These are phyloP conservation scores for Alternaria tenuissima DNA, from an alignment of 2,329 filamentous ascomycete genomes.

Conservation along the genomic window DNA sequence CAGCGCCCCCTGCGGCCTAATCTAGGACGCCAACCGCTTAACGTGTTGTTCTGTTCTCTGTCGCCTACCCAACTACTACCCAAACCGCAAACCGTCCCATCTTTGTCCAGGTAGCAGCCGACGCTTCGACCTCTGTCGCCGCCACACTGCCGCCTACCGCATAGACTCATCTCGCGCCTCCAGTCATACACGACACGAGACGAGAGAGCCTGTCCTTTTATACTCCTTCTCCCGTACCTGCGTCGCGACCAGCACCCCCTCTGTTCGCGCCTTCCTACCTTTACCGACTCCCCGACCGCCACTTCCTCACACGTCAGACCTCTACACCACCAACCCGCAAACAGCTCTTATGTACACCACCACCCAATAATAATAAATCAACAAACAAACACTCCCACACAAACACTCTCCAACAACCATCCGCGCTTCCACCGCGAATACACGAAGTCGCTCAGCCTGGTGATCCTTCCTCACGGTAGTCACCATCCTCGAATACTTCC, in stretches of 20 bases:
- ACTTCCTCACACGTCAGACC: slow-evolving; percentile 41
- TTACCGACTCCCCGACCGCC: slow-evolving; percentile 37
- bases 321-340: slow-evolving; percentile 29
- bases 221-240: slow-evolving; percentile 20
- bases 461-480: slow-evolving; percentile 35
- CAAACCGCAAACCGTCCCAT: slow-evolving; percentile 23
- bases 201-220: slow-evolving; percentile 28
- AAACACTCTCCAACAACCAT: slow-evolving; percentile 4
- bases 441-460: slow-evolving; percentile 40
- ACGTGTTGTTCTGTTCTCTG: slow-evolving; percentile 30
- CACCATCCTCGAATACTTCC: slow-evolving; percentile 40
- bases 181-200: slow-evolving; percentile 20
- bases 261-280: slow-evolving; percentile 24
- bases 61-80: slow-evolving; percentile 20
- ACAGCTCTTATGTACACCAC: slow-evolving; percentile 27
- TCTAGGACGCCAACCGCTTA: slow-evolving; percentile 33
- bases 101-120: slow-evolving; percentile 38
- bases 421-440: slow-evolving; percentile 25
- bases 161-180: slow-evolving; percentile 30
- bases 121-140: slow-evolving; percentile 35
- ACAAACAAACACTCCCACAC: slow-evolving; percentile 21
- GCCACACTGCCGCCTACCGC: slow-evolving; percentile 41
- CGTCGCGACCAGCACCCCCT: slow-evolving; percentile 13
- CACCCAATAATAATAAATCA: slow-evolving; percentile 39
- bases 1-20: slow-evolving; percentile 43